Evolutionary conservation across 768 basidiomycete species (phyloP).

Genomic region (Collybia mongolica): DNA sequence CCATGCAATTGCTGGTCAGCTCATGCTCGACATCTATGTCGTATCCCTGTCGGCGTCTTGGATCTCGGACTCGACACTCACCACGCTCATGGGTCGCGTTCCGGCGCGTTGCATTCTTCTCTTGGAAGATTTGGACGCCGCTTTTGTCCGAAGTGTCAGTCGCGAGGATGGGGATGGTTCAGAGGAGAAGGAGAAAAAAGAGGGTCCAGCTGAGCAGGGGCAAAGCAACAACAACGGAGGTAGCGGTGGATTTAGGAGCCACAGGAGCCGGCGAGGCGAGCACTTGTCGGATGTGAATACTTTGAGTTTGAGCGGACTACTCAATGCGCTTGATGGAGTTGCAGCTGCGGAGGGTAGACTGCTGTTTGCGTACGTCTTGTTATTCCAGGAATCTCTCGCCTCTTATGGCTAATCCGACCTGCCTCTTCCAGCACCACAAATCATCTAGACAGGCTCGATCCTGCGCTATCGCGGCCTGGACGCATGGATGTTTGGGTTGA

Average conservation of each 20-base stretch:
- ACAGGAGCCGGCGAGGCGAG: slow-evolving; percentile 46
- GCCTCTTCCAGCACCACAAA: slow-evolving; percentile 67
- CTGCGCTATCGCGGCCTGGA: slow-evolving; percentile 88
- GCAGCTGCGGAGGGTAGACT: slow-evolving; percentile 86
- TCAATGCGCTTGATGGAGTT: slow-evolving; percentile 86
- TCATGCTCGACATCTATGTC: slow-evolving; percentile 91
- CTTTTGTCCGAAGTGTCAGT: slow-evolving; percentile 74
- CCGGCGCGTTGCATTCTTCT: slow-evolving; percentile 84
- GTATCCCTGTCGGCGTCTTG: slow-evolving; percentile 83
- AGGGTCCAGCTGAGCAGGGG: slow-evolving; percentile 22
- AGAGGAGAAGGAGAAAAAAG: slow-evolving; percentile 28
- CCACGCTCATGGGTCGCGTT: slow-evolving; percentile 83
- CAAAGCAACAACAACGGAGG: slow-evolving; percentile 14
- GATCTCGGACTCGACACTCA: slow-evolving; percentile 86
- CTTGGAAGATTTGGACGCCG: slow-evolving; percentile 89
- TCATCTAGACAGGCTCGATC: slow-evolving; percentile 87
- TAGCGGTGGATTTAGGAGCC: slow-evolving; percentile 26
- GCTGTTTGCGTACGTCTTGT: slow-evolving; percentile 74
- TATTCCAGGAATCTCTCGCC: slow-evolving; percentile 26
- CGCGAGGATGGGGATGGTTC: slow-evolving; percentile 49
- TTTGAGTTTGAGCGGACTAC: slow-evolving; percentile 73
- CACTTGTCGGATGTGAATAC: slow-evolving; percentile 78
- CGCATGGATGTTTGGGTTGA: slow-evolving; percentile 93
- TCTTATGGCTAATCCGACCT: slow-evolving; percentile 2
- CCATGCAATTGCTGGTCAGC: slow-evolving; percentile 83